These are phyloP conservation scores for Fusarium robinianum DNA, from an alignment of 2,329 filamentous ascomycete species.

Conservation along the genomic window DNA sequence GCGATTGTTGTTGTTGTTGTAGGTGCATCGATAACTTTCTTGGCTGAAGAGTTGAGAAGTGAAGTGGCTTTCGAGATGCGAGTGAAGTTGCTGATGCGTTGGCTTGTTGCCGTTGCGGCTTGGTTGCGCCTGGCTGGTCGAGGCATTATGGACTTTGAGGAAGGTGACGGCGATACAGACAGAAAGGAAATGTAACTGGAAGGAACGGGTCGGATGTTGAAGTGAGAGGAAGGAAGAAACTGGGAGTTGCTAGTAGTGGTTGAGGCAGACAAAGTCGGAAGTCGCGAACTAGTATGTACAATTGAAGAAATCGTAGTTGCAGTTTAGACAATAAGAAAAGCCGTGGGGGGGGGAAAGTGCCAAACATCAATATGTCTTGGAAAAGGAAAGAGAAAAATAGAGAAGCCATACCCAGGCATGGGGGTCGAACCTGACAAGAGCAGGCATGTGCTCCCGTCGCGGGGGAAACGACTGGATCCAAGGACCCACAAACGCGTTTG, in stretches of 20 bases:
- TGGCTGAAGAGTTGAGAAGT: conserved; percentile 36
- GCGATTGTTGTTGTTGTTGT: conserved; percentile 9
- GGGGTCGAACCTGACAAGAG: conserved; percentile 2
- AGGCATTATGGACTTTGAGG: conserved; percentile 31
- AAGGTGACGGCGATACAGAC: conserved; percentile 1
- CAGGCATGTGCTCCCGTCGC: conserved; percentile 25
- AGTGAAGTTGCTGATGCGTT: conserved; percentile 50
- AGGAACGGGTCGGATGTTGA: conserved; percentile 4
- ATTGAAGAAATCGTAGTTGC: conserved; percentile 9
- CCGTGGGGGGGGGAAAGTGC: conserved; percentile 13
- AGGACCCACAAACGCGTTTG: conserved; percentile 7
- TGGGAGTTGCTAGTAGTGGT: conserved; percentile 5
- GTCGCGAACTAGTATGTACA: not conserved
- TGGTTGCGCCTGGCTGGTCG: conserved; percentile 36
- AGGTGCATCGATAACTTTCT: conserved; percentile 42
- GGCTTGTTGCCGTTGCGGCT: conserved; percentile 22
- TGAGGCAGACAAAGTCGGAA: not conserved
- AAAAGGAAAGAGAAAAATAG: too few species aligned
- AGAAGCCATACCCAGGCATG: conserved; percentile 5
- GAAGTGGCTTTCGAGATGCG: conserved; percentile 52
- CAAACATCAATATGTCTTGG: conserved; percentile 11
- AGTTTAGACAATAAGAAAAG: conserved; percentile 1
- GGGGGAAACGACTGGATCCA: conserved; percentile 21
- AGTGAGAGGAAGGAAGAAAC: not conserved
- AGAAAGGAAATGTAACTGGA: conserved; percentile 1